A percentile compares a stretch with the other conserved stretches of the same genome.
Evolutionary conservation across 257 asterid genomes (phyloP).

Genomic region (Lithospermum erythrorhizon): DNA sequence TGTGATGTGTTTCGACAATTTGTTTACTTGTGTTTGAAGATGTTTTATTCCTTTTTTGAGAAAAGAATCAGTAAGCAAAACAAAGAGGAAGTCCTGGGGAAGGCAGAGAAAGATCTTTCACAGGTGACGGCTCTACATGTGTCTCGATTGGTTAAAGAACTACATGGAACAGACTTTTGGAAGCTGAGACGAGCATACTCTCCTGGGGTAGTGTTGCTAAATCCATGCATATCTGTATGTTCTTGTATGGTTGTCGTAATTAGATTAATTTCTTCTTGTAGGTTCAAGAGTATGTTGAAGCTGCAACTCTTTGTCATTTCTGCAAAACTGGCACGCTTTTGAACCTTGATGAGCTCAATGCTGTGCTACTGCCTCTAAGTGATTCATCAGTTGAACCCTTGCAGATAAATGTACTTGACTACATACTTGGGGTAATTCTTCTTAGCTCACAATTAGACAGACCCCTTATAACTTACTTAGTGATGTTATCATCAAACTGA

Average conservation of each 20-base stretch:
- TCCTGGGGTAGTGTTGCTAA: slow-evolving; percentile 60
- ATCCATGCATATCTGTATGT: slow-evolving; percentile 5
- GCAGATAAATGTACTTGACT: slow-evolving; percentile 76
- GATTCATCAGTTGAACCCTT: slow-evolving; percentile 79
- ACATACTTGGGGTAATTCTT: slow-evolving; percentile 70
- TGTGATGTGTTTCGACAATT: neutral
- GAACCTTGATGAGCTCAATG: slow-evolving; percentile 72
- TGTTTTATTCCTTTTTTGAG: slow-evolving; percentile 6
- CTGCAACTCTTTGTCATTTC: slow-evolving; percentile 74
- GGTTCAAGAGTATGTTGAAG: slow-evolving; percentile 97
- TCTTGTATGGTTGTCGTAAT: slow-evolving; percentile 2
- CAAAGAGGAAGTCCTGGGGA: slow-evolving; percentile 61
- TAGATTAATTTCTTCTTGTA: slow-evolving; percentile 18
- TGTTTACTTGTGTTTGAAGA: neutral
- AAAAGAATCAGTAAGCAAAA: slow-evolving; percentile 69
- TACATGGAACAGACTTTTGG: slow-evolving; percentile 88
- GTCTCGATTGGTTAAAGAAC: slow-evolving; percentile 67
- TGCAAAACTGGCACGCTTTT: slow-evolving; percentile 74
- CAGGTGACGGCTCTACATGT: slow-evolving; percentile 59
- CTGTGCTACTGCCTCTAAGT: slow-evolving; percentile 42
- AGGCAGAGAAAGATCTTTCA: slow-evolving; percentile 73
- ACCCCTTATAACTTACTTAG: neutral
- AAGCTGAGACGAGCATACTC: slow-evolving; percentile 90
- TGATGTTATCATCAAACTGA: neutral
- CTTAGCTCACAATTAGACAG: slow-evolving; percentile 6